phyloP scores from a whole-genome alignment of 768 basidiomycete genomes.

The Neoboletus subvelutipes region DNA sequence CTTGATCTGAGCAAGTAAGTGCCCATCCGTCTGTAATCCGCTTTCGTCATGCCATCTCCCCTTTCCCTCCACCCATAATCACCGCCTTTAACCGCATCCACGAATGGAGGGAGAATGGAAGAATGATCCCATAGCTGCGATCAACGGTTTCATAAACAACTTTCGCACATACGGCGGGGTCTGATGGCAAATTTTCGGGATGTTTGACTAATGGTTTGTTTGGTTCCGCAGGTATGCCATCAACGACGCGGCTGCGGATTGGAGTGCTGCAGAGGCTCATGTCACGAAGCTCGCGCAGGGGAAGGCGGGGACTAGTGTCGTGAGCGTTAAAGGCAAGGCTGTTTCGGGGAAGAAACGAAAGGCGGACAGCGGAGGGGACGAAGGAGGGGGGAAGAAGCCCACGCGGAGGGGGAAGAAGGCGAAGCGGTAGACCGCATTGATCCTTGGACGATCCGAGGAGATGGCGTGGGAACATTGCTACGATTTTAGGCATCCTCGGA shows the following conservation, averaged over 20 bases:
- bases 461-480: not conserved
- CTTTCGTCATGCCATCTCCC: not conserved
- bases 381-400: constrained; percentile 46
- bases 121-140: not conserved
- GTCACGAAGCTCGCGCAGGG: constrained; percentile 50
- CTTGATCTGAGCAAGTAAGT: constrained; percentile 87
- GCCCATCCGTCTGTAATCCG: not conserved
- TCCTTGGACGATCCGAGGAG: constrained; percentile 2
- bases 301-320: constrained; percentile 59
- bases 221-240: constrained; percentile 63
- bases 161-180: not conserved
- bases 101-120: not conserved
- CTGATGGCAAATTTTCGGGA: not conserved
- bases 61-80: not conserved
- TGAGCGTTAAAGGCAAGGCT: constrained; percentile 63
- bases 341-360: constrained; percentile 59
- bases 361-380: constrained; percentile 32
- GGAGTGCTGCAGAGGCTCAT: constrained; percentile 73
- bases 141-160: not conserved
- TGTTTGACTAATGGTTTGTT: not conserved
- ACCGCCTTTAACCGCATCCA: constrained; percentile 7
- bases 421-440: constrained; percentile 27
- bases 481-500: not conserved
- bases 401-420: constrained; percentile 46
- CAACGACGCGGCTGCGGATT: constrained; percentile 66